Conservation (phyloP, 352 stramenopile genomes). For the Phytopythium oedochilum region DNA sequence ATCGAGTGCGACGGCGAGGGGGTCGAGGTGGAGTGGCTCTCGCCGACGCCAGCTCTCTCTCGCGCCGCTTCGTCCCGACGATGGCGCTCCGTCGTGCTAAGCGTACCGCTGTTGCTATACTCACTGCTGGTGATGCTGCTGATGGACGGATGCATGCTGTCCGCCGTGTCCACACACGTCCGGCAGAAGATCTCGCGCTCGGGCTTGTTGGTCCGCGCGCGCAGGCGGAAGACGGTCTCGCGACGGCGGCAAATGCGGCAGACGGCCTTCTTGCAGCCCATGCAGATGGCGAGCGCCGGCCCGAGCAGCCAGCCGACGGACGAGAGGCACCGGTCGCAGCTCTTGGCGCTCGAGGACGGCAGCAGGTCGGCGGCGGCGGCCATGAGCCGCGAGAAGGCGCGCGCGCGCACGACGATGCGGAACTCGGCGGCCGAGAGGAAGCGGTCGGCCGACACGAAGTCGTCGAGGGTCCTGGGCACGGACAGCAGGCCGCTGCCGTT, state of each 20-base stretch:
- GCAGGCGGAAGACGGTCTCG: constrained; percentile 41
- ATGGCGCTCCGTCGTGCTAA: too few species aligned
- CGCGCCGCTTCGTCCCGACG: neutral
- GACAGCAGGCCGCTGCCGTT: neutral
- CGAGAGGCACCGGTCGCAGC: constrained; percentile 40
- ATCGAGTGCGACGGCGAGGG: neutral
- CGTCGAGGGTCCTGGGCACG: constrained; percentile 19
- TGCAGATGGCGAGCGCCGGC: constrained; percentile 32
- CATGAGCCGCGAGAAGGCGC: constrained; percentile 46
- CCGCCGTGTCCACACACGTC: constrained; percentile 38
- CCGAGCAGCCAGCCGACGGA: constrained; percentile 25
- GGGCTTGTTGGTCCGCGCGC: constrained; percentile 35
- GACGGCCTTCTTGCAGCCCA: constrained; percentile 38
- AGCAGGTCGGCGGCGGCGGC: constrained; percentile 10
- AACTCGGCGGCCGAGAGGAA: constrained; percentile 43
- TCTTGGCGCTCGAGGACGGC: constrained; percentile 15
- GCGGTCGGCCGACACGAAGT: constrained; percentile 37
- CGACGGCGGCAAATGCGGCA: constrained; percentile 41
- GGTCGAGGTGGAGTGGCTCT: neutral
- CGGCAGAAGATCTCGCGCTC: constrained; percentile 45
- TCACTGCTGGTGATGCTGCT: neutral
- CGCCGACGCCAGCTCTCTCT: too few species aligned
- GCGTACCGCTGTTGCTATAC: constrained; percentile 2
- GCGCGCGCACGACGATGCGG: constrained; percentile 32
- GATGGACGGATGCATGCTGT: neutral